These are phyloP conservation scores for Boletus tomentosulus DNA, from an alignment of 768 basidiomycete genomes.

Conservation along the genomic window DNA sequence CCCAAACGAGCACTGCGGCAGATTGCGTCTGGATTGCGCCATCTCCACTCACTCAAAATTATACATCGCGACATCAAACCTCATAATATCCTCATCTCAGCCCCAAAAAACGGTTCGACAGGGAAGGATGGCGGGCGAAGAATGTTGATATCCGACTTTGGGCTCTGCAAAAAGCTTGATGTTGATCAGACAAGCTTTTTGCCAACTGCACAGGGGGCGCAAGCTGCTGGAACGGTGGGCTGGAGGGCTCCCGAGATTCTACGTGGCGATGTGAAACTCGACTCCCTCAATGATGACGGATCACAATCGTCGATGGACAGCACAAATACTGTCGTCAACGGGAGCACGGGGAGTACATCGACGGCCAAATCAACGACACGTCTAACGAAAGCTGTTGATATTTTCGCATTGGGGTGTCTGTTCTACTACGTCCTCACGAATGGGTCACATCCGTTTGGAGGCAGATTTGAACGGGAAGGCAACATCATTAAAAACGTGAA, in stretches of 20 bases:
- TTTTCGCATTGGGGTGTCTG: constrained; percentile 93
- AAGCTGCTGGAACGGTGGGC: constrained; percentile 90
- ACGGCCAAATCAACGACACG: constrained; percentile 44
- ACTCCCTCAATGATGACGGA: constrained; percentile 57
- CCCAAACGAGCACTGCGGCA: constrained; percentile 85
- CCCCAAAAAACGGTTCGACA: constrained; percentile 49
- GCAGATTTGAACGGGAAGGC: constrained; percentile 86
- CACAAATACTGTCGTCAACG: constrained; percentile 43
- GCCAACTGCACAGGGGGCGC: constrained; percentile 85
- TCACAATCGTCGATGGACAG: constrained; percentile 68
- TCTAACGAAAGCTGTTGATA: constrained; percentile 92
- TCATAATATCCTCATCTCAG: constrained; percentile 91
- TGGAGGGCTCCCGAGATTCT: constrained; percentile 98
- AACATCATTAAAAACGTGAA: constrained; percentile 88
- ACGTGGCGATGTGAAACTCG: constrained; percentile 88
- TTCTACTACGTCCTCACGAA: constrained; percentile 91
- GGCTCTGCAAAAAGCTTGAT: constrained; percentile 92
- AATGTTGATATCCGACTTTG: constrained; percentile 97
- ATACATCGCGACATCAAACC: constrained; percentile 99
- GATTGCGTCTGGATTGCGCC: constrained; percentile 81
- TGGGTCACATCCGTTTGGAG: constrained; percentile 92
- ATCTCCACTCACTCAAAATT: constrained; percentile 91
- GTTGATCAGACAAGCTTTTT: constrained; percentile 95
- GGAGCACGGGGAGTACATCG: constrained; percentile 13
- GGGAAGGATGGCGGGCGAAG: constrained; percentile 49